Evolutionary conservation across 257 asterid genomes (phyloP), one percentile per base, ranked within the genome.

Genomic region (Striga asiatica): DNA sequence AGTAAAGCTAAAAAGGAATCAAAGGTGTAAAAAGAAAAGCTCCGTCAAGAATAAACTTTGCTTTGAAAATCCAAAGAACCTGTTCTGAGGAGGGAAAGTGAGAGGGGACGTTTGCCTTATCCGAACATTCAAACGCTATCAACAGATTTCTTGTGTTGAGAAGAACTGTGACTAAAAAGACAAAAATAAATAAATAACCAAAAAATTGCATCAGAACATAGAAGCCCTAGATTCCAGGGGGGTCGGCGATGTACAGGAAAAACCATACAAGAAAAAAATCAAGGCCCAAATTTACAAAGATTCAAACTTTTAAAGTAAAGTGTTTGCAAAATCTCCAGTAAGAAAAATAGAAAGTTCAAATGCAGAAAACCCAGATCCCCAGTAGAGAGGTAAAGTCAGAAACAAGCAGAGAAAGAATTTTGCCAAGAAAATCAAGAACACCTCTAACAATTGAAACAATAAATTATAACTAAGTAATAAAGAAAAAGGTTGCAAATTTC

Each of bases 1-100:
- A 66, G 74, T n/a, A 83, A 82, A 79, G 97, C 74, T n/a, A n/a
- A 78, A 76, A 82, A 77, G 78, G 82, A 63, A 68, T 67, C 78
- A 69, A 74, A 69, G 66, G 65, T 47, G 46, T 66, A 46, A 65
- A 76, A 79, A n/a, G 32, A 65, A 78, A 77, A 81, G 87, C 84
- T 72, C 76, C 66, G 55, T 45, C 73, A 37, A 69, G 93, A 83
- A 85, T 79, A 68, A 74, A 61, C 86, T 82, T 82, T 71, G 81
- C 63, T 74, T 85, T 81, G 73, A 69, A 78, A 83, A 83, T 74
- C 63, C 69, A 72, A 75, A 60, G 37, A 43, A 75, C 69, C 54
- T 49, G 62, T 22, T 62, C 68, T 61, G 60, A 66, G 83, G 81
- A 75, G 79, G 77, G 82, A 84, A 83, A 76, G 76, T 32, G 54